Evolutionary conservation across 2,329 filamentous ascomycete species (phyloP), one percentile per base, ranked within the genome.

Genomic region (Emmonsiellopsis sp.): DNA sequence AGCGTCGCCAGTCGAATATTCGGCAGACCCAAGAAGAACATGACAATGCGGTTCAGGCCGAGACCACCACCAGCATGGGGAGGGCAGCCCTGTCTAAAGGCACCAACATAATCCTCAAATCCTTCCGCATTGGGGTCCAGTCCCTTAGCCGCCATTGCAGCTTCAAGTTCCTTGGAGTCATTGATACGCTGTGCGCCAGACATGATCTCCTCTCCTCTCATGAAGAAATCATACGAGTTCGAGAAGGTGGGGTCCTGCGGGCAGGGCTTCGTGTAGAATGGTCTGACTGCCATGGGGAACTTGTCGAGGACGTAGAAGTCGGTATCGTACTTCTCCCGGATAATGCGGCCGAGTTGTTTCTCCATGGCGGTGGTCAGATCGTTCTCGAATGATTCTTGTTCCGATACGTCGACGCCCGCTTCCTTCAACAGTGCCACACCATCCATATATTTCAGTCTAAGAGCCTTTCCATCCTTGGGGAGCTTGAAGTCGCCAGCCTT

Each of bases 271-370:
- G 92, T 90, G 73, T 96, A 97, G 73, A 95, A 95, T 5, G 92
- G 92, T 32, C 93, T 83, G 16, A 93, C 88, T 38, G 79, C 77
- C 70, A 93, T 84, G 44, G 93, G 93, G 79, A 95, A 98, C 73
- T 97, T 93, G 77, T 97, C 92, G 58, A 98, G 81, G 20, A 94
- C 85, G 75, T 95, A 97, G 76, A 97, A 97, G 75, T 98, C 93
- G 56, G 90, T 93, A 67, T 86, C 82, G 79, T 86, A 95, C 74
- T 95, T 96, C 63, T 88, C 80, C 54, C 88, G 85, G 60, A 97
- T 83, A 47, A 97, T 79, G 30, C 83, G 84, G 54, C 93, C 93
- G 7, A 97, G 84, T n/a, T 86, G 87, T 75, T 70, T 77, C 64
- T 77, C 75, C 70, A 76, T 75, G 7, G 73, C 69, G 7, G 75